phyloP scores from a whole-genome alignment of 768 basidiomycete species.

The Podaxis sp. region DNA sequence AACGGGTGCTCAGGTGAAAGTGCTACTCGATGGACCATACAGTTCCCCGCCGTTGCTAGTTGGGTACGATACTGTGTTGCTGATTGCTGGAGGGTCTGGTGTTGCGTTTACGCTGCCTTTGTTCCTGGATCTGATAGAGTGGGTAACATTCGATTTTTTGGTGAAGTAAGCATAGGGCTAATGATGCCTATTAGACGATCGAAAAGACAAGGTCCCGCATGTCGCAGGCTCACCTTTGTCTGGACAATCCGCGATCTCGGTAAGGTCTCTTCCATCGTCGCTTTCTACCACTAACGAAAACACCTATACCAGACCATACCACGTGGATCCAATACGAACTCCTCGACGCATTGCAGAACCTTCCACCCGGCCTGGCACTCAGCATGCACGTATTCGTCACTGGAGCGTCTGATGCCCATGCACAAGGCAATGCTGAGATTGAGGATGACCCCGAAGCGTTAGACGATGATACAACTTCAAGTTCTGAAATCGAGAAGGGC shows the following conservation, averaged over 20 bases:
- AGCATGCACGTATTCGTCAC: slow-evolving; percentile 43
- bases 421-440: neutral
- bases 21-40: slow-evolving; percentile 55
- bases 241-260: slow-evolving; percentile 45
- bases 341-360: slow-evolving; percentile 25
- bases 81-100: slow-evolving; percentile 51
- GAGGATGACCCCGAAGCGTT: slow-evolving; percentile 18
- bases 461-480: slow-evolving; percentile 22
- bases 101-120: slow-evolving; percentile 46
- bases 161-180: neutral
- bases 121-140: slow-evolving; percentile 42
- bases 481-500: neutral
- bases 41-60: slow-evolving; percentile 34
- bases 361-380: slow-evolving; percentile 29
- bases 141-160: slow-evolving; percentile 2
- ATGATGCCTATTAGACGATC: slow-evolving; percentile 23
- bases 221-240: slow-evolving; percentile 35
- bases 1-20: slow-evolving; percentile 22
- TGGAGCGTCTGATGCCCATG: slow-evolving; percentile 9
- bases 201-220: slow-evolving; percentile 21
- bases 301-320: slow-evolving; percentile 29
- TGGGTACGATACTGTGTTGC: slow-evolving; percentile 35
- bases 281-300: neutral
- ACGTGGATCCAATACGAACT: slow-evolving; percentile 46
- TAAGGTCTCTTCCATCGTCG: slow-evolving; percentile 16